Conservation (phyloP, 2,329 filamentous ascomycete genomes). For the Amylocarpus encephaloides region DNA sequence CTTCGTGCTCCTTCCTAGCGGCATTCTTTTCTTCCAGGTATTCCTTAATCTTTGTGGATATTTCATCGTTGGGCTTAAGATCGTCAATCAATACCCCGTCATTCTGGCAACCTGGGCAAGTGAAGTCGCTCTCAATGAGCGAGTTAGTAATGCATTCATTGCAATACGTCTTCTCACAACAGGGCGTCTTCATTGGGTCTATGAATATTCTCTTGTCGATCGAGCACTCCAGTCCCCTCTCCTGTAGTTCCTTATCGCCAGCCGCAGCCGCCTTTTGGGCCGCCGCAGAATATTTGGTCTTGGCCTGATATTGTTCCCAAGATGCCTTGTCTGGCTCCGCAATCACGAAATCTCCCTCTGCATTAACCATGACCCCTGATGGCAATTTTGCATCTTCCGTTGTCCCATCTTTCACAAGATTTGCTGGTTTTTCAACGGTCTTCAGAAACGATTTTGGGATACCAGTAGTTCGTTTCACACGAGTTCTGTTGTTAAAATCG, state of each 20-base stretch:
- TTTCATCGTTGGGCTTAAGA: constrained; percentile 74
- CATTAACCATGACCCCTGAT: constrained; percentile 93
- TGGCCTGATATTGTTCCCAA: constrained; percentile 96
- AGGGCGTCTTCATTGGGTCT: constrained; percentile 98
- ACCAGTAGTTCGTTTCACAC: constrained; percentile 92
- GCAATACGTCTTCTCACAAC: constrained; percentile 97
- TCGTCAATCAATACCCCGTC: constrained; percentile 93
- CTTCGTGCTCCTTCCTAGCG: constrained; percentile 30
- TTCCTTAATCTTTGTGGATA: constrained; percentile 68
- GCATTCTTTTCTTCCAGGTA: constrained; percentile 57
- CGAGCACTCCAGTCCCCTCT: constrained; percentile 83
- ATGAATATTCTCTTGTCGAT: constrained; percentile 98
- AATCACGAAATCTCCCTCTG: constrained; percentile 95
- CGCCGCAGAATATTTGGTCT: constrained; percentile 78
- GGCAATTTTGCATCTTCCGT: constrained; percentile 76
- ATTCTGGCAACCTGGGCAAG: constrained; percentile 85
- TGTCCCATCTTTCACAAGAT: constrained; percentile 65
- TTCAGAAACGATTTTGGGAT: constrained; percentile 94
- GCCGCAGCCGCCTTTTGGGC: constrained; percentile 71
- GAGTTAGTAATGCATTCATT: constrained; percentile 99
- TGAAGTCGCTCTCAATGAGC: constrained; percentile 95
- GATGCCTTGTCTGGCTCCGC: constrained; percentile 91
- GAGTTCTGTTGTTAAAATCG: constrained; percentile 85
- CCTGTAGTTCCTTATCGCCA: constrained; percentile 80
- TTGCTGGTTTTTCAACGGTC: constrained; percentile 85